These are phyloP conservation scores for Crithidia fasciculata DNA, from an alignment of 208 protist species.

Conservation along the genomic window DNA sequence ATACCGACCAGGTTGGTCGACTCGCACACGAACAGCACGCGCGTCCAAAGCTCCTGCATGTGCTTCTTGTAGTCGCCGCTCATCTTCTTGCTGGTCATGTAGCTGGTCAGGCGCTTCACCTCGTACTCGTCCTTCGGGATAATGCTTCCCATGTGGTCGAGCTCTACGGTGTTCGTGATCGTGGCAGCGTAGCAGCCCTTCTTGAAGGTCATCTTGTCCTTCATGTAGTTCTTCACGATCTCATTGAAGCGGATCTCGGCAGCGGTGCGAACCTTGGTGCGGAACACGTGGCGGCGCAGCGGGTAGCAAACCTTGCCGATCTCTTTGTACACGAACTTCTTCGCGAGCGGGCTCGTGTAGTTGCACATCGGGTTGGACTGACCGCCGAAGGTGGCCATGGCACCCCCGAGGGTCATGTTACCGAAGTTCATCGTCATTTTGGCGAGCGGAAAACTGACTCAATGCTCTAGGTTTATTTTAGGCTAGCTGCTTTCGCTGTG, in stretches of 20 bases:
- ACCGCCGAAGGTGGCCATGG: conserved; percentile 89
- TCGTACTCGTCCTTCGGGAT: conserved; percentile 93
- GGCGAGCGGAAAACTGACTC: conserved; percentile 12
- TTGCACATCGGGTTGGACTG: conserved; percentile 89
- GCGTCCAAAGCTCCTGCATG: conserved; percentile 88
- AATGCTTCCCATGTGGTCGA: conserved; percentile 92
- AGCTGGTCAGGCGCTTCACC: conserved; percentile 85
- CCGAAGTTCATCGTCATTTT: conserved; percentile 92
- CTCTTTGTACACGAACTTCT: conserved; percentile 92
- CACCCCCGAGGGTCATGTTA: conserved; percentile 81
- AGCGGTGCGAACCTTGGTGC: conserved; percentile 87
- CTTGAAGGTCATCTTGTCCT: conserved; percentile 88
- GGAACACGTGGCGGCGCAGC: conserved; percentile 85
- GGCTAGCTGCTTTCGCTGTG: conserved; percentile 11
- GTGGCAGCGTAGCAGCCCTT: conserved; percentile 84
- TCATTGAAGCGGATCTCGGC: conserved; percentile 88
- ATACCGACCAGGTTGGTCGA: conserved; percentile 81
- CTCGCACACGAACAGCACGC: conserved; percentile 85
- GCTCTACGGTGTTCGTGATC: conserved; percentile 87
- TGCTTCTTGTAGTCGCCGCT: conserved; percentile 91
- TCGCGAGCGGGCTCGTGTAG: conserved; percentile 88
- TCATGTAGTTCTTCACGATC: conserved; percentile 90
- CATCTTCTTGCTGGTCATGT: conserved; percentile 93
- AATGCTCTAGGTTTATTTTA: conserved; percentile 10
- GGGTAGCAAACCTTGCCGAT: conserved; percentile 86